phyloP scores from a whole-genome alignment of 257 asterid genomes.

The Petrea volubilis region DNA sequence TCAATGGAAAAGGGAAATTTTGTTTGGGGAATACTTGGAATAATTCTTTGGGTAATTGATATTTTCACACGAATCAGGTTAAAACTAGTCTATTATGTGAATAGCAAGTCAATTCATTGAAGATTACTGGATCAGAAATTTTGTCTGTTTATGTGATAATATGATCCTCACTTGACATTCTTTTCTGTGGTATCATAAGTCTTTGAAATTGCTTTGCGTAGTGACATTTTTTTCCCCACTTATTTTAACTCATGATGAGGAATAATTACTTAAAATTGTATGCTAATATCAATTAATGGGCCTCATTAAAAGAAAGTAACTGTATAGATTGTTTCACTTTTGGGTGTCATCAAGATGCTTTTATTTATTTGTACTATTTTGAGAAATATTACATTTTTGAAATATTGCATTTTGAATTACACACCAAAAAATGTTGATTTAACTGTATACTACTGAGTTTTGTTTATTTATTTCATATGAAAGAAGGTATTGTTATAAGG shows the following conservation, averaged over 20 bases:
- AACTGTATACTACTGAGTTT: neutral
- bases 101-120: neutral
- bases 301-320: neutral
- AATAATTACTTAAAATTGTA: neutral
- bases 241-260: neutral
- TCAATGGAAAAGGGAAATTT: neutral
- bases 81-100: constrained; percentile 1
- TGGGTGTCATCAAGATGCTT: neutral
- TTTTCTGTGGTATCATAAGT: too few species aligned
- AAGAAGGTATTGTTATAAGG: neutral
- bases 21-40: too few species aligned
- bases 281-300: too few species aligned
- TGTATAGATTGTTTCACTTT: neutral
- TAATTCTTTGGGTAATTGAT: neutral
- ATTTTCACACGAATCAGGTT: neutral
- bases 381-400: neutral
- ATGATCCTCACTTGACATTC: neutral
- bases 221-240: neutral
- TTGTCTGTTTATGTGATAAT: neutral
- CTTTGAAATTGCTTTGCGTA: neutral
- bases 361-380: neutral
- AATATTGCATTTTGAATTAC: neutral
- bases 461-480: neutral
- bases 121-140: neutral
- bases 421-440: neutral